Base-by-base conservation (phyloP, 2,329 filamentous ascomycete genomes). In the Phaeosphaeria sp. region DNA sequence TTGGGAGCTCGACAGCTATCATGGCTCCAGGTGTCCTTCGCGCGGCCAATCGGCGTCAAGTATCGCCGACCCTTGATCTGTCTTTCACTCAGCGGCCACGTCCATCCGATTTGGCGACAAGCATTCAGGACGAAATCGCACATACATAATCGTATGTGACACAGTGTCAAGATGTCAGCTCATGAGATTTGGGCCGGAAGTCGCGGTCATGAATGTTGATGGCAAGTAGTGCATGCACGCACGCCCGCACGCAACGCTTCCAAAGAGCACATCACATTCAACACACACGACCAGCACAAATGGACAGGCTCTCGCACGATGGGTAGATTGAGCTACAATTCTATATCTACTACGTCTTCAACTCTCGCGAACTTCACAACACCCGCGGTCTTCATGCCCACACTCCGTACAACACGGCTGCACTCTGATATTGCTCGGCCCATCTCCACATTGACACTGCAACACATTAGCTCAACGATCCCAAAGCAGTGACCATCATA, bases 1-100 rank as follows among this genome's bases (percentile, higher is more conserved):
- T 72, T 74, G 61, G 59, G 18, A 22, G 22, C 23, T 58, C 46
- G 49, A 64, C 50, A 67, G 67, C 67, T 68, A 55, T 56, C 54
- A 63, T 63, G 56, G 65, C 61, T 60, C 68, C 68, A 73, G 69
- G 65, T 70, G 63, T 62, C 62, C 57, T 36, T 20, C 18, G 42
- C 36, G 41, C 39, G 64, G 60, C 67, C 22, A 41, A 59, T 61
- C 67, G 70, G 61, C 61, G 60, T 56, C 57, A 64, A 54, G 65
- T 59, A 65, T 67, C 63, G 52, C 67, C 66, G 62, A 60, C 30
- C 50, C 15, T 22, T 18, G 44, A 46, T 39, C 36, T 39, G 36
- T 17, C 41, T 54, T 23, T 36, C 46, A 22, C 30, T 23, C 22
- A 11, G 23, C 25, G 36, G n/a, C 27, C n/a, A 46, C 42, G n/a